Conservation (phyloP, 768 basidiomycete species). For the Tylopilus sp. region DNA sequence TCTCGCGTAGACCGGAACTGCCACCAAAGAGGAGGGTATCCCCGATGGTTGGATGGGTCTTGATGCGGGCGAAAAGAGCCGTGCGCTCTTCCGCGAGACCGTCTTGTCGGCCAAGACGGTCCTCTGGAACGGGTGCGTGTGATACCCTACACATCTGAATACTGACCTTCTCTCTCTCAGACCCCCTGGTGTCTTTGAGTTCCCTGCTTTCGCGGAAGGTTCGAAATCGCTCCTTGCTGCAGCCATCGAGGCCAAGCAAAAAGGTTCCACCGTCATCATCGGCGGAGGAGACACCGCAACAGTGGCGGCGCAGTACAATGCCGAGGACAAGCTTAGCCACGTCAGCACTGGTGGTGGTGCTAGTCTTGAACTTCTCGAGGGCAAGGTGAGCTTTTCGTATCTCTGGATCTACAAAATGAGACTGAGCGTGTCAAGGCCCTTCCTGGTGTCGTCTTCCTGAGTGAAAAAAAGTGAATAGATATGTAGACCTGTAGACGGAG, state of each 20-base stretch:
- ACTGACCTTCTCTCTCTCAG: constrained; percentile 39
- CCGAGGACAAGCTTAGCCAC: constrained; percentile 90
- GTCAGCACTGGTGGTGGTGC: constrained; percentile 96
- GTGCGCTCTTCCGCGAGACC: constrained; percentile 71
- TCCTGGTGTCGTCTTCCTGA: constrained; percentile 89
- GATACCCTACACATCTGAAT: background rate
- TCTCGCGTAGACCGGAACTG: constrained; percentile 56
- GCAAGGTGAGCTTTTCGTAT: constrained; percentile 63
- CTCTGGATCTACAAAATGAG: constrained; percentile 3
- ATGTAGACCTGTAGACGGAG: constrained; percentile 9
- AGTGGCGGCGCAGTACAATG: constrained; percentile 79
- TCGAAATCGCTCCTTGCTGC: constrained; percentile 83
- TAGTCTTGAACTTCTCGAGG: constrained; percentile 93
- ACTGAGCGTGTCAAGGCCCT: constrained; percentile 50
- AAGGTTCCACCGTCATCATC: constrained; percentile 89
- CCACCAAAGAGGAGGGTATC: constrained; percentile 84
- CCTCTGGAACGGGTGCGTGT: constrained; percentile 86
- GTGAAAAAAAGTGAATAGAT: constrained; percentile 53
- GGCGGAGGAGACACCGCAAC: constrained; percentile 98
- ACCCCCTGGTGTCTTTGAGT: constrained; percentile 97
- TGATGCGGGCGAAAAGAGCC: constrained; percentile 84
- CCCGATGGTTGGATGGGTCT: constrained; percentile 95
- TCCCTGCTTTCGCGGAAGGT: constrained; percentile 84
- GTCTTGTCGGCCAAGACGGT: constrained; percentile 92
- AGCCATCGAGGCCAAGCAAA: constrained; percentile 79